Base-by-base conservation (phyloP, 2,329 filamentous ascomycete species). In the Trichoderma endophyticum region DNA sequence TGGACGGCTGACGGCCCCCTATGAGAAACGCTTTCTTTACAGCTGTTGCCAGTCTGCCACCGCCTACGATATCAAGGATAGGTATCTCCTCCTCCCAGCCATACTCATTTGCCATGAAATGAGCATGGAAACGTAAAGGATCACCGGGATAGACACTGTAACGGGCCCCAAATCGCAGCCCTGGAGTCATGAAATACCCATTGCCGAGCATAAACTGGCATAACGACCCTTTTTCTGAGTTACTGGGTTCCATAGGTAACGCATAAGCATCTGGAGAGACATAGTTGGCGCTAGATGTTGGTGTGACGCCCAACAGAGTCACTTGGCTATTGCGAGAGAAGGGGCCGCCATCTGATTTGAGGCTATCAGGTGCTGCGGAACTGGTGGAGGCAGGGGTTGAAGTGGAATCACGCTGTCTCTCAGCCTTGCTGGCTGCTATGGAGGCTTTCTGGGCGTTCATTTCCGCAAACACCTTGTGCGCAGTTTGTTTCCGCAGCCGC, bases 101-200 rank as follows among this genome's bases (percentile, higher is more conserved):
- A 76, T 92, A 89, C 36, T 92, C 90, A n/a, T 91, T 92, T 8
- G 92, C 93, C 77, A 97, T 87, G 80, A 97, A 98, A 81, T 99
- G 96, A 60, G 94, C 96, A 81, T 99, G 96, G 80, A 97, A 99
- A 12, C 96, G 91, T 66, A 99, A 85, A 1, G 96, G 94, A 80
- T 99, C 96, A 60, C 96, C 96, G 0, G 96, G 96, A 77, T 99
- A 99, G 6, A 97, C 93, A 76, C 94, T 94, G 82, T 97, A 98
- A 78, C 96, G 90, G 77, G 95, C 97, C 30, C 96, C 96, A 78
- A 99, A 99, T 30, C 96, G 93, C 67, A 99, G 86, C 9, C 96
- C 96, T 1, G 96, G 96, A 70, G 94, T 95, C 78, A 96, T 90
- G 83, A 92, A 98, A 82, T 95, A 98, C 64, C 92, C 93, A 21